These are phyloP conservation scores for Dillenia turbinata DNA, from an alignment of 164 flowering plant genomes.

Conservation along the genomic window DNA sequence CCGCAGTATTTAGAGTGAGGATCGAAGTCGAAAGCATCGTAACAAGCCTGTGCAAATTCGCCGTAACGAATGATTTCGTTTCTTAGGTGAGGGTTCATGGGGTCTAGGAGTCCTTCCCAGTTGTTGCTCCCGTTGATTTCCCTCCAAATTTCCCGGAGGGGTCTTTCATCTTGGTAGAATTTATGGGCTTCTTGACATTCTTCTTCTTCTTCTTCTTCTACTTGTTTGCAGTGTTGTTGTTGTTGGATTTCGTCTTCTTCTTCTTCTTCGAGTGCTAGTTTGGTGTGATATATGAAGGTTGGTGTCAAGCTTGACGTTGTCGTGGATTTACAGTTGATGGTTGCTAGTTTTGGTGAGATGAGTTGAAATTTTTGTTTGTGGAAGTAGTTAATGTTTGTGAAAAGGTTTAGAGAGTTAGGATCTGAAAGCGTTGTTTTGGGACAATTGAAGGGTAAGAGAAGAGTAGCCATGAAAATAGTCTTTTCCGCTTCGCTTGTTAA, in stretches of 20 bases:
- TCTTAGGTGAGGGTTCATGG: constrained; percentile 54
- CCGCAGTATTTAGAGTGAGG: constrained; percentile 75
- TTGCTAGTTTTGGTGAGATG: constrained; percentile 5
- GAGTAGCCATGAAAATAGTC: constrained; percentile 11
- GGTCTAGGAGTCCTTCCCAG: constrained; percentile 67
- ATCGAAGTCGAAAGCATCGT: constrained; percentile 80
- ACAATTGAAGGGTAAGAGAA: not conserved
- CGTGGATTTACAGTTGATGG: not conserved
- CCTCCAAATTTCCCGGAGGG: constrained; percentile 41
- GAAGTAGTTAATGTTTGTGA: not conserved
- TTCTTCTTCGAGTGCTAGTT: no score
- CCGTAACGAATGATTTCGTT: constrained; percentile 68
- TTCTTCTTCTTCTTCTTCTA: no score
- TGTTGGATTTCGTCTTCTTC: no score
- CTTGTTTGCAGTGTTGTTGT: no score
- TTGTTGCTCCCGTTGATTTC: constrained; percentile 54
- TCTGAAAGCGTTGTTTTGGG: not conserved
- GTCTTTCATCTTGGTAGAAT: constrained; percentile 18
- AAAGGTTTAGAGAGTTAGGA: not conserved
- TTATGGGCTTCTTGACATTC: not conserved
- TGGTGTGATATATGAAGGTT: no score
- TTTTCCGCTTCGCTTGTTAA: not conserved
- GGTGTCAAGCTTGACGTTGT: constrained; percentile 11
- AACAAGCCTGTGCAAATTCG: constrained; percentile 70
- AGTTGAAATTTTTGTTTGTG: not conserved